Evolutionary conservation across 257 asterid genomes (phyloP), one percentile per base, ranked within the genome.

Genomic region (Parsonsia alboflavescens): DNA sequence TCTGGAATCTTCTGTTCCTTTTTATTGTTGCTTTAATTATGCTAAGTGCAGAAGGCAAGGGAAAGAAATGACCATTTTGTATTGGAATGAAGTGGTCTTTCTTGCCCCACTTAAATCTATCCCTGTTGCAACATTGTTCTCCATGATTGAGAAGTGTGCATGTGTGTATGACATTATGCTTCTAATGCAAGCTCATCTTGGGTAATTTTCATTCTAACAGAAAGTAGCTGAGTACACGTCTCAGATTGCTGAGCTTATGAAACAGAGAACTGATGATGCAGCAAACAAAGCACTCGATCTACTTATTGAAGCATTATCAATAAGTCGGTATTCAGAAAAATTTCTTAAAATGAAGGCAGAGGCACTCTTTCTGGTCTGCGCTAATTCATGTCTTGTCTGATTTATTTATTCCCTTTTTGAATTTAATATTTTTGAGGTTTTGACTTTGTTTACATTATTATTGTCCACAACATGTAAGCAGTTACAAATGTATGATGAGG

Each of bases 331-430:
- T 79, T 94, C 98, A 5, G 99, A 94, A 81, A 86, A 78, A 77
- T 82, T 92, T 76, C 85, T 90, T 78, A 86, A 90, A 93, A 84
- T 92, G 93, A 94, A 90, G 84, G 98, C 91, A 80, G 92, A 89
- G 85, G 95, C 91, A 46, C 81, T 94, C 53, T 88, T 85, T 85
- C 80, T 75, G 86, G 99, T 94, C 82, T 72, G 96, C 80, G 48
- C 82, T 75, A 72, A 48, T 56, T 19, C 13, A 58, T 54, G 46
- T 44, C 39, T 41, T 71, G 26, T 46, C 16, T 50, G 4, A 54
- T 54, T 57, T 48, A 19, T 36, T 74, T 71, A 24, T 24, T 57
- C 44, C 53, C 70, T 7, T 33, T 59, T 6, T 74, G 8, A 28
- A 17, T 33, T 53, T 22, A n/a, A 44, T 68, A 70, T 70, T 57